Base-by-base conservation (phyloP, 371 early-diverging fungal genomes). In the Apophysomyces trapeziformis region DNA sequence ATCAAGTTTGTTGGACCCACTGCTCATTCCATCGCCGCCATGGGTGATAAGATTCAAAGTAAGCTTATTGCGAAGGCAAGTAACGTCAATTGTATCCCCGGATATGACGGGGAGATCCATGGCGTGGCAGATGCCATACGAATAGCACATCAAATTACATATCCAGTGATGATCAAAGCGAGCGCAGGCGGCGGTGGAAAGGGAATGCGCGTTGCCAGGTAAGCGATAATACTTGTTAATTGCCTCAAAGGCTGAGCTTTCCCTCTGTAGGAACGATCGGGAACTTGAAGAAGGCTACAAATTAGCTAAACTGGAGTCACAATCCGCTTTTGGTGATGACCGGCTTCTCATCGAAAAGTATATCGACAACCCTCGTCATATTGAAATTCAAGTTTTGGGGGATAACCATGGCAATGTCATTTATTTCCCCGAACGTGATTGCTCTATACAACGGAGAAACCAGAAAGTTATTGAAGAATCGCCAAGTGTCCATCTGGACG, bases 141-240 rank as follows among this genome's bases (percentile, higher is more conserved):
- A 5, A 85, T 86, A 36, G 87, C 88, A 1, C 72, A 81, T 58
- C 64, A 61, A 5, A 87, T 90, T 66, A 88, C 86, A 1, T 95
- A 90, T 72, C 95, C 95, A 0, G 88, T 95, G 38, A 87, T 95
- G 85, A 74, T 94, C 60, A 95, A 95, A 75, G 93, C 93, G 7
- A 89, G 89, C 47, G 90, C 92, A 0, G 94, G 94, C 56, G 96
- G 96, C 36, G 95, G 96, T 68, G 95, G 97, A 45, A 95, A 95
- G 73, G 92, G 95, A 35, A 93, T 93, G 91, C 87, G 91, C 21
- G 86, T 93, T 68, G 91, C 87, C 18, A 83, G 82, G 73, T 84
- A 84, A 61, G 72, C 68, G 62, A 3, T 18, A 18, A 12, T 14
- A 21, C 12, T 6, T 18, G 7, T 36, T 57, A 21, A 3, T 38